Percentiles rank a stretch among this genome's conserved stretches.
Evolutionary conservation across 2,329 filamentous ascomycete species (phyloP).

Genomic region (Aquanectria penicillioides): DNA sequence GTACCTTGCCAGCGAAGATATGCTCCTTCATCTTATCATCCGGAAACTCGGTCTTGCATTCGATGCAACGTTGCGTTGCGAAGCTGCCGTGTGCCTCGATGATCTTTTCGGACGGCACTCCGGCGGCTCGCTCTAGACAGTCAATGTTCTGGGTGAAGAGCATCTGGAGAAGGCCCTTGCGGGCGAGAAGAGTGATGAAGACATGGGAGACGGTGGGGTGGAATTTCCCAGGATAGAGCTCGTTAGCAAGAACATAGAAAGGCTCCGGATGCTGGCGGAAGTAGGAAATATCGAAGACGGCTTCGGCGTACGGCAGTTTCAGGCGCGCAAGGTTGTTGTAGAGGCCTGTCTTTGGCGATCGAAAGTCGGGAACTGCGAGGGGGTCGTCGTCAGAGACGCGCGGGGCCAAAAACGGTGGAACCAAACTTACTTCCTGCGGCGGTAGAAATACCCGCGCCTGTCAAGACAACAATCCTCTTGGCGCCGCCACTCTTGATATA

Average conservation of each 20-base stretch:
- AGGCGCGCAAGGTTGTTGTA: constrained; percentile 92
- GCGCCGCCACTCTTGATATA: constrained; percentile 78
- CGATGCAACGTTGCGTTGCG: constrained; percentile 89
- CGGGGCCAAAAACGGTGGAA: background rate
- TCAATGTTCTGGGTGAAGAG: constrained; percentile 99
- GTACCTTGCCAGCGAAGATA: constrained; percentile 74
- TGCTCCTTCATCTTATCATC: constrained; percentile 78
- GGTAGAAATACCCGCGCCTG: constrained; percentile 89
- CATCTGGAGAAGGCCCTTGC: constrained; percentile 82
- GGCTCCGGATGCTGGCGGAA: constrained; percentile 86
- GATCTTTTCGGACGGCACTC: constrained; percentile 82
- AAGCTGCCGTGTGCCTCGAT: constrained; percentile 97
- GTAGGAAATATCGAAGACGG: constrained; percentile 92
- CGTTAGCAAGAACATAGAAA: constrained; percentile 91
- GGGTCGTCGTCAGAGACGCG: background rate
- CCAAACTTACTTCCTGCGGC: constrained; percentile 66
- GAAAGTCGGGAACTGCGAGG: constrained; percentile 84
- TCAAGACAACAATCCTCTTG: constrained; percentile 84
- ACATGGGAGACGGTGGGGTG: constrained; percentile 89
- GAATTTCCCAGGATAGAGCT: constrained; percentile 91
- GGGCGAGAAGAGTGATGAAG: constrained; percentile 84
- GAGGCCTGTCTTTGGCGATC: constrained; percentile 90
- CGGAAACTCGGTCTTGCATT: constrained; percentile 79
- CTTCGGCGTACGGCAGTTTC: constrained; percentile 88
- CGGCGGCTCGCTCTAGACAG: constrained; percentile 88